phyloP scores from a whole-genome alignment of 768 basidiomycete genomes.

The Amanita fuliginea region DNA sequence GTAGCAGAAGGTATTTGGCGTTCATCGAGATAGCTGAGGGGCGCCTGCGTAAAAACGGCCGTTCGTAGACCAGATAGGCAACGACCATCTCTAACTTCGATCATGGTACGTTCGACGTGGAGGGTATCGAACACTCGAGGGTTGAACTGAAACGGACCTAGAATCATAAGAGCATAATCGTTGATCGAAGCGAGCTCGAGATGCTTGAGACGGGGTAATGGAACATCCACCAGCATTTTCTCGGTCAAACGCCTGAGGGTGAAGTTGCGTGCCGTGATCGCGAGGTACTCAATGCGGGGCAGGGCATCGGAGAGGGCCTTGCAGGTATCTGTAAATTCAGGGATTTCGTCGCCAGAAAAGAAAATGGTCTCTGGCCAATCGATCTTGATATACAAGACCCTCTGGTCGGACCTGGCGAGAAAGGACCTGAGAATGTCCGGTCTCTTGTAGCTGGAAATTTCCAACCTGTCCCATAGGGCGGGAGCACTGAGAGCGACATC shows the following conservation, averaged over 20 bases:
- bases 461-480: constrained; percentile 28
- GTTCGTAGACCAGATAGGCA: neutral
- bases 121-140: constrained; percentile 1
- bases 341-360: constrained; percentile 3
- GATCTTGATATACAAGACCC: neutral
- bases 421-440: constrained; percentile 5
- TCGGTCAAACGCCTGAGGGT: constrained; percentile 2
- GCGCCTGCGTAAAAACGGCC: neutral
- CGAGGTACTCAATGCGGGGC: neutral
- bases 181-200: neutral
- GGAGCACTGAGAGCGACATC: constrained; percentile 35
- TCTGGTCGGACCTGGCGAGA: neutral
- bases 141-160: constrained; percentile 3
- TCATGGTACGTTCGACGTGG: neutral
- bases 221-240: neutral
- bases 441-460: neutral
- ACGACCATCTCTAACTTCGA: constrained; percentile 1
- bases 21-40: constrained; percentile 3
- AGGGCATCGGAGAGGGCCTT: neutral
- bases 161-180: neutral
- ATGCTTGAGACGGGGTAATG: neutral
- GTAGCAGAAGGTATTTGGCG: neutral
- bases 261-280: constrained; percentile 1
- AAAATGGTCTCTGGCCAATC: constrained; percentile 6
- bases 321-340: constrained; percentile 4